Evolutionary conservation across 805 yeast genomes (phyloP).

Genomic region (Candida railenensis): DNA sequence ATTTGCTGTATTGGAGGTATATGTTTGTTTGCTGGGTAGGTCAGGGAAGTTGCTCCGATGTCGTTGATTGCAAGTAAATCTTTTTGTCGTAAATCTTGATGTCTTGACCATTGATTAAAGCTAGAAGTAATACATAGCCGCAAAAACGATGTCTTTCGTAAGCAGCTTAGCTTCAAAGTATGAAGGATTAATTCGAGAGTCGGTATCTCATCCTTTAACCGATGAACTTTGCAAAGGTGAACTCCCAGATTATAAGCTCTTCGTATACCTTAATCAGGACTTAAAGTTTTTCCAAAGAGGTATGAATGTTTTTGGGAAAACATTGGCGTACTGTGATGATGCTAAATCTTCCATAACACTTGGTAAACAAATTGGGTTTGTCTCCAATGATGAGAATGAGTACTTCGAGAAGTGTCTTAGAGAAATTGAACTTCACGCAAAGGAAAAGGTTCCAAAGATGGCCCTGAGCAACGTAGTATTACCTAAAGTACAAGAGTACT

Average conservation of each 20-base stretch:
- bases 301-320: constrained; percentile 42
- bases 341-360: constrained; percentile 35
- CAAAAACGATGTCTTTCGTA: constrained; percentile 16
- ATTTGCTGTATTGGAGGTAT: background rate
- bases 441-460: constrained; percentile 17
- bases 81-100: background rate
- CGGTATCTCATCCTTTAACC: constrained; percentile 42
- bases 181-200: constrained; percentile 18
- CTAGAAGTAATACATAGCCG: background rate
- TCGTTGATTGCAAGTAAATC: too few relatives aligned
- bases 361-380: constrained; percentile 52
- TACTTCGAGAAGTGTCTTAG: constrained; percentile 38
- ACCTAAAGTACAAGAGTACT: constrained; percentile 37
- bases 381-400: constrained; percentile 47
- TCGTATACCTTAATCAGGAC: constrained; percentile 49
- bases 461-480: constrained; percentile 15
- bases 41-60: too few relatives aligned
- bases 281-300: constrained; percentile 45
- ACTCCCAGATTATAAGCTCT: constrained; percentile 39
- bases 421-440: constrained; percentile 23
- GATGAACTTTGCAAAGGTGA: constrained; percentile 47
- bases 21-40: too few relatives aligned
- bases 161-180: constrained; percentile 22
- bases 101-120: background rate
- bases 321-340: constrained; percentile 43